Percentiles rank a stretch among this genome's conserved stretches.
These are phyloP conservation scores for Plasmodium reichenowi DNA, from an alignment of 169 alveolate species.

Conservation along the genomic window DNA sequence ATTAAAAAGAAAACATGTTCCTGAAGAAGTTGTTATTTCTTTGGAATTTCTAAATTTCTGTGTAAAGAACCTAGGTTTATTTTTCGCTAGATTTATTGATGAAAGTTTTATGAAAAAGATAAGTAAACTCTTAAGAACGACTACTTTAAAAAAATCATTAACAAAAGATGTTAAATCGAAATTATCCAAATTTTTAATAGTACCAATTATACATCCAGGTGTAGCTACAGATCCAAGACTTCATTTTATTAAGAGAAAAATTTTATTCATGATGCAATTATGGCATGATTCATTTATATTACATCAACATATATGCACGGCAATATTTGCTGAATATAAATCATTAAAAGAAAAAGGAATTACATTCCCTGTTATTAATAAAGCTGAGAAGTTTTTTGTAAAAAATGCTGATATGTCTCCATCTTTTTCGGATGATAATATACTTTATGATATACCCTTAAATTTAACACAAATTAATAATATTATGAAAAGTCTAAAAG, in stretches of 20 bases:
- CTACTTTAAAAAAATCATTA: constrained; percentile 80
- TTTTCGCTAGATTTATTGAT: constrained; percentile 80
- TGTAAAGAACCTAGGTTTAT: constrained; percentile 80
- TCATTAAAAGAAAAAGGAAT: constrained; percentile 83
- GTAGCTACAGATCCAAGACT: constrained; percentile 86
- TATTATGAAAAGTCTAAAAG: constrained; percentile 62
- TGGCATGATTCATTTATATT: constrained; percentile 84
- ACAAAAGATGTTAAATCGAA: constrained; percentile 84
- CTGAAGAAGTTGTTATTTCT: constrained; percentile 85
- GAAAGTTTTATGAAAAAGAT: constrained; percentile 83
- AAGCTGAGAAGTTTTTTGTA: constrained; percentile 71
- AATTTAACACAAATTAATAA: constrained; percentile 64
- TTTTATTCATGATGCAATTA: constrained; percentile 81
- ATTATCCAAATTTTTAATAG: constrained; percentile 82
- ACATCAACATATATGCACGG: constrained; percentile 80
- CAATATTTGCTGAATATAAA: constrained; percentile 82
- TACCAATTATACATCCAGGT: constrained; percentile 85
- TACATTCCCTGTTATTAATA: constrained; percentile 69
- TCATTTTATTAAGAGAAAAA: constrained; percentile 84
- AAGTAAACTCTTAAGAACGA: constrained; percentile 76
- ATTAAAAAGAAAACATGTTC: constrained; percentile 80
- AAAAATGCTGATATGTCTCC: constrained; percentile 64
- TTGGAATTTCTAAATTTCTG: constrained; percentile 82
- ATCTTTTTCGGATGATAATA: constrained; percentile 63
- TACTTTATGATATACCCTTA: constrained; percentile 55